phyloP scores from a whole-genome alignment of 2,329 filamentous ascomycete genomes.

The Sphaerostilbella broomeana region DNA sequence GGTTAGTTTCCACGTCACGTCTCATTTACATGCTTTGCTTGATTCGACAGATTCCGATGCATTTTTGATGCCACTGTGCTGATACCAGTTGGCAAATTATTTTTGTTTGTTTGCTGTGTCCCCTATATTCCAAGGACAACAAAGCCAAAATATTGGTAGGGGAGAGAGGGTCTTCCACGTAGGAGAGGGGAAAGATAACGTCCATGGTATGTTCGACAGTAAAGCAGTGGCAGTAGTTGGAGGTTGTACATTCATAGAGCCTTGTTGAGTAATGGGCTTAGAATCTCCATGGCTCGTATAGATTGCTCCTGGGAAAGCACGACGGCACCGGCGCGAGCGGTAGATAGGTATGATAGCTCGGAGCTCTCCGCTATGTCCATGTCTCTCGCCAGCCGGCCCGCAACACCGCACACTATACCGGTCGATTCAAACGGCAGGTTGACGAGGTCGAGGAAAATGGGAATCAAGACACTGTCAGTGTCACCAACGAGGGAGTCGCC shows the following conservation, averaged over 20 bases:
- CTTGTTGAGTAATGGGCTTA: conserved; percentile 47
- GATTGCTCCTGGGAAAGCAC: conserved; percentile 74
- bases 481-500: conserved; percentile 70
- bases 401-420: conserved; percentile 91
- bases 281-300: conserved; percentile 63
- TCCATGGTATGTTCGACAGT: too few relatives aligned
- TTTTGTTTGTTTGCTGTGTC: too few relatives aligned
- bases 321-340: conserved; percentile 80
- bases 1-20: neutral
- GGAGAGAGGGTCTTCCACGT: too few relatives aligned
- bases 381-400: conserved; percentile 71
- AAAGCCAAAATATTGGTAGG: too few relatives aligned
- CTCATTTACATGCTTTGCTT: too few relatives aligned
- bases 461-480: conserved; percentile 65
- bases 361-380: conserved; percentile 52
- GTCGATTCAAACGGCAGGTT: conserved; percentile 80
- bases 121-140: too few relatives aligned
- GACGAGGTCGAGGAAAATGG: conserved; percentile 81
- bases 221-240: too few relatives aligned
- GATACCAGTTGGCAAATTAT: too few relatives aligned
- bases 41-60: too few relatives aligned
- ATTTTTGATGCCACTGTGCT: too few relatives aligned
- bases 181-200: too few relatives aligned
- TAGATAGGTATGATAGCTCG: conserved; percentile 87
- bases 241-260: too few relatives aligned